Evolutionary conservation across 257 asterid species (phyloP).

Genomic region (Eucommia ulmoides): DNA sequence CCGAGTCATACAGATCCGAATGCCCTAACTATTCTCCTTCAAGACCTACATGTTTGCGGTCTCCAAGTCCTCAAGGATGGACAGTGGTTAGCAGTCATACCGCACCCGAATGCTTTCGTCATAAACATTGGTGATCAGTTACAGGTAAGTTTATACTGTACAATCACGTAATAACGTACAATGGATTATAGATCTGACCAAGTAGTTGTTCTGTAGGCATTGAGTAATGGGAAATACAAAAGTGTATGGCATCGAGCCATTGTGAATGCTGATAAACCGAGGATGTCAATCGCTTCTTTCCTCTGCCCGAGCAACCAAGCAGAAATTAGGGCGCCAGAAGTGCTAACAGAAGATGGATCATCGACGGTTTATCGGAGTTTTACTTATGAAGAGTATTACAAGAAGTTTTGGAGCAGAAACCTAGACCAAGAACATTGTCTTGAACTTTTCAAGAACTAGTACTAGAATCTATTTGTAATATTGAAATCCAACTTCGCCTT

Average conservation of each 20-base stretch:
- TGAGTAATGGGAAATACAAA: constrained; percentile 68
- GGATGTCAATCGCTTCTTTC: constrained; percentile 80
- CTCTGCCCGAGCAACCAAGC: constrained; percentile 71
- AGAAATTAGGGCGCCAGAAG: constrained; percentile 53
- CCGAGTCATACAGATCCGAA: constrained; percentile 90
- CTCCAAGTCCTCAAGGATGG: constrained; percentile 82
- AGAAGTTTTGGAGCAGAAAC: constrained; percentile 79
- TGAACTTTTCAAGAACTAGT: constrained; percentile 59
- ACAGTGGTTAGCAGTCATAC: constrained; percentile 65
- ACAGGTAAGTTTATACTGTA: constrained; percentile 35
- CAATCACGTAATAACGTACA: neutral
- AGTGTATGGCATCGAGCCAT: constrained; percentile 91
- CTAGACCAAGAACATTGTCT: constrained; percentile 72
- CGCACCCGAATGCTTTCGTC: constrained; percentile 67
- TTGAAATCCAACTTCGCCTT: no score
- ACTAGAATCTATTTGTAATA: no score
- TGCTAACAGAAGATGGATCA: constrained; percentile 26
- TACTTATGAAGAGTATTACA: constrained; percentile 75
- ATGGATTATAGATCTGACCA: neutral
- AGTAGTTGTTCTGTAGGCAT: constrained; percentile 30
- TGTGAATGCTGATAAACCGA: constrained; percentile 49
- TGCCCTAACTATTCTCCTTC: constrained; percentile 82
- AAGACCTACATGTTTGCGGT: constrained; percentile 61
- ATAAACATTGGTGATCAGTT: constrained; percentile 78
- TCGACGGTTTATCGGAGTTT: constrained; percentile 37